Evolutionary conservation across 139 green algal genomes (phyloP), one percentile per base, ranked within the genome.

Genomic region (Eudorina sp.): DNA sequence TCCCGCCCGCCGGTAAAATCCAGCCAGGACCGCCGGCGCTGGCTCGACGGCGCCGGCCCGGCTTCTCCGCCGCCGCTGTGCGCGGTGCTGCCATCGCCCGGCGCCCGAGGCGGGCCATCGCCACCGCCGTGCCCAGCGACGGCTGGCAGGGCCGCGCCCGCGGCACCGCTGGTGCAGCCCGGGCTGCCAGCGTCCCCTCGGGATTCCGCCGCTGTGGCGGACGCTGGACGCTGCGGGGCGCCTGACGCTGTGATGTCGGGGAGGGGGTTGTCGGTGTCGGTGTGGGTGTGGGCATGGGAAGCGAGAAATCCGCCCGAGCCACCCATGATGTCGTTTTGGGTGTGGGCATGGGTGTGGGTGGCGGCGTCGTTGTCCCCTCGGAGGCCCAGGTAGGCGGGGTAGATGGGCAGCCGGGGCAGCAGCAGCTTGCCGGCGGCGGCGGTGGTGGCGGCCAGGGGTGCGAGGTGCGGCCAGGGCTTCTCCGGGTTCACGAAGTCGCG

Each of bases 401-500:
- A 98, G 7, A 97, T 84, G 0, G 95, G 92, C 85, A 99, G 93
- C 29, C 97, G 90, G 0, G 97, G 97, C 62, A 98, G 84, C 53
- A 99, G 91, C 14, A 89, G 62, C 43, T 95, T 95, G 77, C 96
- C 95, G 19, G 88, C 68, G 2, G 76, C 88, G 19, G 95, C 94
- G 4, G 92, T 95, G 70, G 90, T 95, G 9, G 60, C 75, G 41
- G 95, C 95, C 55, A 99, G 93, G 64, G 62, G 58, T 1, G 68
- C 34, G 31, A 99, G 68, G 83, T 97, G 94, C 18, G 97, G 97
- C 97, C 97, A 99, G 9, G 92, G 81, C 43, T 78, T 81, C 64
- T 90, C 88, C 36, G 97, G 96, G 87, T 97, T 98, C 1, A 99
- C 96, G n/a, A 88, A 97, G 87, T 99, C 97, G 13, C 89, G 88